Conservation (phyloP, 257 asterid genomes). For the Fraxinus cuspidata region DNA sequence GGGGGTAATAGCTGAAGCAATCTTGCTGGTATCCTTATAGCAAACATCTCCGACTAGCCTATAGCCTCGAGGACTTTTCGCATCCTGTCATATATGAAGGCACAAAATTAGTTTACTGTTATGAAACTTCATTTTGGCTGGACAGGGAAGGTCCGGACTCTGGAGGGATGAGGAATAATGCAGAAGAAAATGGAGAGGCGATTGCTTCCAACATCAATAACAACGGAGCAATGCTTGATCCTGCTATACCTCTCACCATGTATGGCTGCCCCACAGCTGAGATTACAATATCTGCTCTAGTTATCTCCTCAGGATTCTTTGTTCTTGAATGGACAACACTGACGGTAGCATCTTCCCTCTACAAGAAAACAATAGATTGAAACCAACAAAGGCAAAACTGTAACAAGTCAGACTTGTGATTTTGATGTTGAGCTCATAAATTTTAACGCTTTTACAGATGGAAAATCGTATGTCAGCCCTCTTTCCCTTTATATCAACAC, state of each 20-base stretch:
- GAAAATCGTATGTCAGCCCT: slow-evolving; percentile 48
- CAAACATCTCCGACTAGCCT: slow-evolving; percentile 88
- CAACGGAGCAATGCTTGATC: slow-evolving; percentile 88
- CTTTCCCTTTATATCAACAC: slow-evolving; percentile 76
- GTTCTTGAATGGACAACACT: slow-evolving; percentile 88
- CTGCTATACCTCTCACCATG: slow-evolving; percentile 94
- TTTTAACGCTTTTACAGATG: not conserved
- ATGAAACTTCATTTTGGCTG: not conserved
- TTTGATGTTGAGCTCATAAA: not conserved
- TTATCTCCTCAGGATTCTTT: slow-evolving; percentile 70
- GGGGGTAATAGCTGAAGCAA: slow-evolving; percentile 93
- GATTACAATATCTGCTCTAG: slow-evolving; percentile 51
- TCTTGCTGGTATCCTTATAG: slow-evolving; percentile 81
- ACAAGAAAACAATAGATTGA: slow-evolving; percentile 3
- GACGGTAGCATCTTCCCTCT: slow-evolving; percentile 95
- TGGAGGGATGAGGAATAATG: not conserved
- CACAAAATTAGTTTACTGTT: not conserved
- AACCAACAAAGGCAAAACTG: slow-evolving; percentile 4
- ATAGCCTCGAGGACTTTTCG: slow-evolving; percentile 47
- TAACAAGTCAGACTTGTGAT: not conserved
- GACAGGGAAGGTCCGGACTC: not conserved
- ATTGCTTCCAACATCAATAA: slow-evolving; percentile 87
- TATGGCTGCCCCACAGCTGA: slow-evolving; percentile 84
- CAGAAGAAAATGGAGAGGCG: slow-evolving; percentile 15
- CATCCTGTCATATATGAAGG: slow-evolving; percentile 51